Base-by-base conservation (phyloP, 352 stramenopile species). In the Phytophthora sojae region DNA sequence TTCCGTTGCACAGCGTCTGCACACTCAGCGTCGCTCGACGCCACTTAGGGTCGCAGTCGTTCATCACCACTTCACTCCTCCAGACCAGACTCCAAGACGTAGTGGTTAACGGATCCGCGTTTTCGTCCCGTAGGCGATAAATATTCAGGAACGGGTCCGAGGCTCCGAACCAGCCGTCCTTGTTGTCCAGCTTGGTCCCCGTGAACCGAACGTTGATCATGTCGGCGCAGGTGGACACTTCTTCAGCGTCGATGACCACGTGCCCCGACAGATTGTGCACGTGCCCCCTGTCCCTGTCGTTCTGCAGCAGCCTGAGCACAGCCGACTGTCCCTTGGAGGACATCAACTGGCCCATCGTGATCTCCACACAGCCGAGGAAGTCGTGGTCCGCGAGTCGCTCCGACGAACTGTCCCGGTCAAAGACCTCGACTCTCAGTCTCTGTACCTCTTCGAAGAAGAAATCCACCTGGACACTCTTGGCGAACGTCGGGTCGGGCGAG, bases 401-500 rank as follows among this genome's bases (percentile, higher is more conserved):
- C 0, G 84, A 95, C 21, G 58, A 53, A 60, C 82, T 87, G 73
- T 95, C 86, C 19, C 87, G 82, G 71, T 96, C 88, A 69, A 92
- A 96, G 0, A 93, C 83, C 37, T 96, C 89, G 11, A 96, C 70
- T 21, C 86, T 73, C 39, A 96, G 65, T 11, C 83, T 80, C 75
- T 96, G 89, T 1, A 96, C 82, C 32, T 96, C 89, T 62, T 94
- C 86, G 61, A 94, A 94, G 64, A 89, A 91, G 58, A 88, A 94
- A 56, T 92, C 85, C 23, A 93, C 30, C 57, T 93, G 75, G 49
- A 96, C 85, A 6, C 80, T 80, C 26, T 77, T 91, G 52, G 85
- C 86, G 67, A 95, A 96, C 15, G 67, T 82, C 64, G 89, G 89
- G 57, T 92, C 80, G 8, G 85, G 60, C 3, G 76, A 84, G 61